Evolutionary conservation across 192 early-diverging fungal genomes (phyloP).

Genomic region (Backusella tuberculispora): DNA sequence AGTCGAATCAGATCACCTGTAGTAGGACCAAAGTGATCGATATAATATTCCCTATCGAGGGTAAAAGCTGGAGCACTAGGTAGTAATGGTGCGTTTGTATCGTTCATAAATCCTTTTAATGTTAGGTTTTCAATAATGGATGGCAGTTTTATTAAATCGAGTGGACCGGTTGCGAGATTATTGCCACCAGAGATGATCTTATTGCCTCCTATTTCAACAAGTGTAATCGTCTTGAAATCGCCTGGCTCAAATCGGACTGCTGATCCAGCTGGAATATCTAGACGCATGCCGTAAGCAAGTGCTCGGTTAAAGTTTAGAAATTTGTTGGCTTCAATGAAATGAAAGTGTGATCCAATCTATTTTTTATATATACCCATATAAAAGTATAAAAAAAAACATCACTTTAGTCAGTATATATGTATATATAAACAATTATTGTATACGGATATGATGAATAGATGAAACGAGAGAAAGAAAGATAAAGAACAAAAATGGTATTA

Average conservation of each 20-base stretch:
- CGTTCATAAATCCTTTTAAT: constrained; percentile 63
- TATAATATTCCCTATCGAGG: constrained; percentile 81
- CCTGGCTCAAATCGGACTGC: constrained; percentile 96
- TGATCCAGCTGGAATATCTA: constrained; percentile 94
- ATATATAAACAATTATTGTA: neutral
- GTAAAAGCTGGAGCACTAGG: constrained; percentile 59
- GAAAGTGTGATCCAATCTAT: constrained; percentile 93
- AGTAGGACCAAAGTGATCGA: constrained; percentile 91
- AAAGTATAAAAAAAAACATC: neutral
- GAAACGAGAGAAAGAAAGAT: neutral
- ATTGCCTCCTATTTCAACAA: constrained; percentile 83
- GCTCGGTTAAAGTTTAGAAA: constrained; percentile 79
- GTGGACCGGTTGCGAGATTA: constrained; percentile 68
- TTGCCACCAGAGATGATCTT: constrained; percentile 87
- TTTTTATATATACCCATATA: neutral
- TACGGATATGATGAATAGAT: neutral
- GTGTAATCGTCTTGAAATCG: constrained; percentile 79
- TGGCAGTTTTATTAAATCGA: constrained; percentile 53
- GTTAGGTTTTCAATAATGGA: constrained; percentile 55
- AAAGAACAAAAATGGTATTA: constrained; percentile 1
- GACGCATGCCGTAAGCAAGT: constrained; percentile 80
- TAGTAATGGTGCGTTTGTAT: constrained; percentile 50
- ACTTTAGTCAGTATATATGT: neutral
- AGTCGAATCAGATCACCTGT: constrained; percentile 88
- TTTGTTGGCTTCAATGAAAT: constrained; percentile 92